Conservation (phyloP, 495 filamentous ascomycete genomes). For the Penicillium bovifimosum region DNA sequence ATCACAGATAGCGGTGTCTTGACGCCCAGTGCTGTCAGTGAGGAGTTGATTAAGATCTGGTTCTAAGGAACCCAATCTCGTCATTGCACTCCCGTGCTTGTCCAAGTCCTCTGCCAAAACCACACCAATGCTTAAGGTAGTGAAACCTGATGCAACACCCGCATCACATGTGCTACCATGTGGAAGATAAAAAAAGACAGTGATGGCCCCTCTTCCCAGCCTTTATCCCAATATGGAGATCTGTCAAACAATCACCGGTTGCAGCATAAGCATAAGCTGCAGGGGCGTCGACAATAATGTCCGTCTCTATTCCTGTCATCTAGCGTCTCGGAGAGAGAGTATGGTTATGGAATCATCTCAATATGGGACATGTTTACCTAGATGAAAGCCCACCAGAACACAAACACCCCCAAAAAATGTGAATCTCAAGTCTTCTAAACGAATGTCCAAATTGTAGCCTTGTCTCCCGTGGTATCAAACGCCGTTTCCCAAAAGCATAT, state of each 20-base stretch:
- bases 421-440: slow-evolving; percentile 1
- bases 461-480: slow-evolving; percentile 1
- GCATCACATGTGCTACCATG: neutral
- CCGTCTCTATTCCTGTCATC: neutral
- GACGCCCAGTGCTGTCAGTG: slow-evolving; percentile 70
- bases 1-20: slow-evolving; percentile 73
- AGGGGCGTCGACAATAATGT: neutral
- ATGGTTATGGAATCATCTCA: neutral
- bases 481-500: slow-evolving; percentile 1
- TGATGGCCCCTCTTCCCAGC: neutral
- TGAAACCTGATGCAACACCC: neutral
- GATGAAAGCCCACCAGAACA: neutral
- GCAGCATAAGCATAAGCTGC: neutral
- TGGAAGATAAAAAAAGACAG: neutral
- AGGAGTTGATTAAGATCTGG: slow-evolving; percentile 75
- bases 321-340: neutral
- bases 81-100: neutral
- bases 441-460: neutral
- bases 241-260: neutral
- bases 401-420: neutral
- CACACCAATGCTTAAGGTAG: neutral
- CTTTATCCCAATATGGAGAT: neutral
- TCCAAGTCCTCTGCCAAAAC: neutral
- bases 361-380: neutral
- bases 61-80: slow-evolving; percentile 42